phyloP scores from a whole-genome alignment of 495 filamentous ascomycete species.

The Penicillium waksmanii region DNA sequence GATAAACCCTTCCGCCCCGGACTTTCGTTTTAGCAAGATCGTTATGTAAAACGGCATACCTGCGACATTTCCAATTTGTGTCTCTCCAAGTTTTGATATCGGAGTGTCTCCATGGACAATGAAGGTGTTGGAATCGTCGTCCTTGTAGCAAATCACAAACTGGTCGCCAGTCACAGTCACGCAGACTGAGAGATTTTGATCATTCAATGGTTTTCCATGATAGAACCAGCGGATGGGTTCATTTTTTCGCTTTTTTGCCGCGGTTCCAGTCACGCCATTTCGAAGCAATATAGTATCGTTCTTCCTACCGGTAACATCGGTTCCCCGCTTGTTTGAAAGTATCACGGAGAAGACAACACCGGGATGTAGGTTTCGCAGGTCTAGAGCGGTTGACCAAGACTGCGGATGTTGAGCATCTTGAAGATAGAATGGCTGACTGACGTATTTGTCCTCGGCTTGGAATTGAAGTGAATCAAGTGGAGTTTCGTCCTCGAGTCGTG shows the following conservation, averaged over 20 bases:
- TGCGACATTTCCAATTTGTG: constrained; percentile 8
- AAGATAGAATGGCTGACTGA: constrained; percentile 11
- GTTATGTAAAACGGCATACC: constrained; percentile 11
- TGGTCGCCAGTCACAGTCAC: constrained; percentile 14
- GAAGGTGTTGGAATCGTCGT: background rate
- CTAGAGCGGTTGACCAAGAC: constrained; percentile 8
- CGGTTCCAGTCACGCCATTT: constrained; percentile 17
- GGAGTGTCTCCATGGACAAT: constrained; percentile 10
- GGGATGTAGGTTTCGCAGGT: constrained; percentile 12
- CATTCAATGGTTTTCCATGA: constrained; percentile 16
- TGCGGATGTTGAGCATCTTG: constrained; percentile 6
- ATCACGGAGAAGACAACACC: constrained; percentile 16
- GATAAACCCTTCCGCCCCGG: constrained; percentile 11
- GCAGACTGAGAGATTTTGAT: constrained; percentile 8
- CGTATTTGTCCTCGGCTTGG: background rate
- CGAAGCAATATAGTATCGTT: constrained; percentile 9
- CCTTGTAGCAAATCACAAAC: constrained; percentile 13
- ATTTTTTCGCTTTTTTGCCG: constrained; percentile 9
- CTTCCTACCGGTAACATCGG: constrained; percentile 1
- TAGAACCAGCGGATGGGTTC: constrained; percentile 10
- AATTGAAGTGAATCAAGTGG: constrained; percentile 7
- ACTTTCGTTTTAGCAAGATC: constrained; percentile 9
- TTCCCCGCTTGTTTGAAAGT: constrained; percentile 11
- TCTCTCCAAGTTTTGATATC: constrained; percentile 12
- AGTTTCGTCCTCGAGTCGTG: background rate